A percentile compares a stretch with the other conserved stretches of the same genome.
Conservation (phyloP, 495 filamentous ascomycete species). For the Parathielavia hyrcaniae region DNA sequence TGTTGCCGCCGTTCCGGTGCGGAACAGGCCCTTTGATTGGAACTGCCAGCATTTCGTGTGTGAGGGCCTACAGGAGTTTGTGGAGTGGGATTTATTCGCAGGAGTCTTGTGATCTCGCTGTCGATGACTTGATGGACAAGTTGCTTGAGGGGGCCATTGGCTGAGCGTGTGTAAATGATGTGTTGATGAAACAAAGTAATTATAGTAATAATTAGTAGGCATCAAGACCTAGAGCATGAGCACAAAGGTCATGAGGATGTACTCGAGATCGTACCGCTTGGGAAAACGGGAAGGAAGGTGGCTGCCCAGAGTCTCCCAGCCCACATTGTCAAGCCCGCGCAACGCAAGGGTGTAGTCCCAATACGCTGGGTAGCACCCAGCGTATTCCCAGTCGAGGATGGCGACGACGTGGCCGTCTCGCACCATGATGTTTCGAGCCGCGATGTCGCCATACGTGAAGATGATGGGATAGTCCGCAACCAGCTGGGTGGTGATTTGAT, state of each 20-base stretch:
- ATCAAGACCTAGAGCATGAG: neutral
- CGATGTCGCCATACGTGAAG: neutral
- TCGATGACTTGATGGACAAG: neutral
- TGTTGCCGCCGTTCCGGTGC: neutral
- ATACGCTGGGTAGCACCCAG: neutral
- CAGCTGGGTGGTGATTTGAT: neutral
- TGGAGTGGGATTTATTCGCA: neutral
- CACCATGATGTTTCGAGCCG: neutral
- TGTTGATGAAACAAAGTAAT: neutral
- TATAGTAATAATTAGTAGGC: no score
- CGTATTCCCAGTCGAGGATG: neutral
- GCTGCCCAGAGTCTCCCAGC: neutral
- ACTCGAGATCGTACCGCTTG: neutral
- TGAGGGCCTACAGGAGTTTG: constrained; percentile 1
- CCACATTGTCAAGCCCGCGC: neutral
- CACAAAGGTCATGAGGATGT: neutral
- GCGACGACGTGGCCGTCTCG: neutral
- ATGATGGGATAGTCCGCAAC: neutral
- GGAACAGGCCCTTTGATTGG: neutral
- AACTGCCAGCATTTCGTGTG: constrained; percentile 2
- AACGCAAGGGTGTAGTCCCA: neutral
- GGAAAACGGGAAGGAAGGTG: neutral
- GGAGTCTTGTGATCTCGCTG: neutral
- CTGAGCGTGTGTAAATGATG: neutral
- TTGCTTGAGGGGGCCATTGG: neutral